phyloP scores from a whole-genome alignment of 805 yeast genomes.

The Candida awuae region DNA sequence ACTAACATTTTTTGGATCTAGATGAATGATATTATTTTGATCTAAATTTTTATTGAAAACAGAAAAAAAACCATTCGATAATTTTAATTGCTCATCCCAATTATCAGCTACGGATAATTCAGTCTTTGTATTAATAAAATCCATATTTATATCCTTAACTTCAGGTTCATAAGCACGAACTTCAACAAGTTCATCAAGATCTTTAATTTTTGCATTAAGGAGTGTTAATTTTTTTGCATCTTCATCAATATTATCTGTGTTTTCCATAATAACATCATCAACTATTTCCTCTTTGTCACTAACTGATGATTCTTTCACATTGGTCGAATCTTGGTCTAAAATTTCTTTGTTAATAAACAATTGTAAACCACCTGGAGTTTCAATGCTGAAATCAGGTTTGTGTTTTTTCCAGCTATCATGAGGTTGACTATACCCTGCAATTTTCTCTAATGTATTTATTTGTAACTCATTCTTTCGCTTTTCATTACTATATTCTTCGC shows the following conservation, averaged over 20 bases:
- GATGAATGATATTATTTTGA: conserved; percentile 9
- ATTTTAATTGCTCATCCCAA: conserved; percentile 57
- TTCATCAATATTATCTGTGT: conserved; percentile 3
- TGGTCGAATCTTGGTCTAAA: no score
- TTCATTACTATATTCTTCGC: conserved; percentile 13
- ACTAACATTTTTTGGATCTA: conserved; percentile 18
- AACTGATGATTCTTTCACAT: no score
- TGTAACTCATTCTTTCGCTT: conserved; percentile 16
- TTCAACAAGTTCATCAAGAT: conserved; percentile 36
- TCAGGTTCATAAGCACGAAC: conserved; percentile 71
- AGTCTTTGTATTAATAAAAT: conserved; percentile 33
- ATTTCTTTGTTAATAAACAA: neutral
- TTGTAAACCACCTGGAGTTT: conserved; percentile 28
- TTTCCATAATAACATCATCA: neutral
- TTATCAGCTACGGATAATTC: conserved; percentile 43
- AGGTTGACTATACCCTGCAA: conserved; percentile 14
- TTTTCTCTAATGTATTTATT: conserved; percentile 17
- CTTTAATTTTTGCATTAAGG: neutral
- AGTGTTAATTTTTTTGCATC: conserved; percentile 4
- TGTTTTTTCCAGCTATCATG: conserved; percentile 24
- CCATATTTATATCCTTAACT: conserved; percentile 39
- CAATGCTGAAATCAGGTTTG: conserved; percentile 13
- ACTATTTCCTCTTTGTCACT: no score
- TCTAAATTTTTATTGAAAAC: conserved; percentile 25
- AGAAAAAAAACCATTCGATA: conserved; percentile 41